Base-by-base conservation (phyloP, 164 flowering plant species). In the Berberis thunbergii region DNA sequence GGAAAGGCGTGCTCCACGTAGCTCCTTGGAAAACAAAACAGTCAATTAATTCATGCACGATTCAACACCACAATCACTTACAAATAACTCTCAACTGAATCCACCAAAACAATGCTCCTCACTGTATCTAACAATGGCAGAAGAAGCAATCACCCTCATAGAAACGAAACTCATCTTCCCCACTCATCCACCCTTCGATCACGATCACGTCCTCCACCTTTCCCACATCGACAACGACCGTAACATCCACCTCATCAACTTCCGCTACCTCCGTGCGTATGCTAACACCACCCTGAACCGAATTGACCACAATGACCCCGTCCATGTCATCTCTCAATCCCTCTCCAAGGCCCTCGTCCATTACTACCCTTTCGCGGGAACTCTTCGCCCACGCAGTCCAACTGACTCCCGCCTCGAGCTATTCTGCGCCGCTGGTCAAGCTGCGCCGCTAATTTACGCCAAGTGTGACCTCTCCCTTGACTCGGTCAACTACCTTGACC, bases 231-330 rank as follows among this genome's bases (percentile, higher is more conserved):
- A 86, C 79, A 79, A 76, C 62, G 88, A 86, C 45, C 83, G 69
- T 53, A 88, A 84, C 73, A 82, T 88, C 73, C 76, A 73, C 49
- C 26, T 26, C 26, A 76, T 86, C 76, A 73, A 72, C 64, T 79
- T 86, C 73, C 89, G 91, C 11, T 84, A 84, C n/a, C 76, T 84
- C 67, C 89, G 91, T 38, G 89, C 79, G 5, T 86, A 84, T 65
- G 66, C 52, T 11, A 69, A 13, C 75, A 41, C 42, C 68, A 50
- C 75, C 77, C 26, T 26, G 26, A 42, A 12, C 67, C 60, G 26
- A 72, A 60, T 42, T 45, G 39, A 42, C 61, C 38, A 57, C 46
- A 41, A 54, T 70, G 78, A 60, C 64, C 87, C 91, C 6, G 72
- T 83, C 72, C 63, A 63, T 9, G 80, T 83, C 74, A 80, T 86